Evolutionary conservation across 1,139 yeast species (phyloP).

Genomic region (Waltiozyma sp.): DNA sequence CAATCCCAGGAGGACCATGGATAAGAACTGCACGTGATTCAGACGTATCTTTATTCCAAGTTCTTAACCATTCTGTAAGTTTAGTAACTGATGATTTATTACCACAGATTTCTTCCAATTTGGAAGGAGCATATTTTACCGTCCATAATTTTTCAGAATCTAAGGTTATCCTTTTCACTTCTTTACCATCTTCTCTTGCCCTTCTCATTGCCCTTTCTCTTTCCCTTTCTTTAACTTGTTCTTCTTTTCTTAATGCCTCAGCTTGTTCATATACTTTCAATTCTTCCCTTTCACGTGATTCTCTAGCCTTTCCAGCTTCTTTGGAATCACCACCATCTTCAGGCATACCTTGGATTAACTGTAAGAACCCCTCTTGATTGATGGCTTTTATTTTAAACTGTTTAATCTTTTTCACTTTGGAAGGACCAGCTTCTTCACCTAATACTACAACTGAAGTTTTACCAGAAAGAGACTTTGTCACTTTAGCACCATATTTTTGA

Average conservation of each 20-base stretch:
- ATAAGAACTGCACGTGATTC: conserved; percentile 73
- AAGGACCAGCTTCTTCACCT: conserved; percentile 96
- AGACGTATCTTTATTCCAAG: conserved; percentile 64
- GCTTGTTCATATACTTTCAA: conserved; percentile 40
- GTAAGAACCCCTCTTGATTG: conserved; percentile 76
- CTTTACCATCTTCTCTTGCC: conserved; percentile 16
- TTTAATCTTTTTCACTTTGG: conserved; percentile 76
- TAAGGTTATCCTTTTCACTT: conserved; percentile 13
- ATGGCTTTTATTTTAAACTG: conserved; percentile 68
- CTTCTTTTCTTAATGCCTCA: conserved; percentile 30
- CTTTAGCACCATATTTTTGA: conserved; percentile 86
- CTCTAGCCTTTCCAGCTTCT: conserved; percentile 61
- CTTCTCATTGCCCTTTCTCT: conserved; percentile 17
- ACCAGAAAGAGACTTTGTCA: conserved; percentile 75
- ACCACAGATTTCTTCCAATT: conserved; percentile 74
- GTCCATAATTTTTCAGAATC: conserved; percentile 74
- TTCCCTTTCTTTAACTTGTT: conserved; percentile 20
- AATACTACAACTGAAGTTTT: conserved; percentile 83
- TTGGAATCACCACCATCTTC: conserved; percentile 83
- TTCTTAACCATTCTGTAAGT: conserved; percentile 61
- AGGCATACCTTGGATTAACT: conserved; percentile 71
- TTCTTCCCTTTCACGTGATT: conserved; percentile 61
- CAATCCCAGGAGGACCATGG: conserved; percentile 81
- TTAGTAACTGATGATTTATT: conserved; percentile 67
- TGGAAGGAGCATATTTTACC: conserved; percentile 79